Base-by-base conservation (phyloP, 1,284 basidiomycete species). In the Fomitiporia mediterranea region DNA sequence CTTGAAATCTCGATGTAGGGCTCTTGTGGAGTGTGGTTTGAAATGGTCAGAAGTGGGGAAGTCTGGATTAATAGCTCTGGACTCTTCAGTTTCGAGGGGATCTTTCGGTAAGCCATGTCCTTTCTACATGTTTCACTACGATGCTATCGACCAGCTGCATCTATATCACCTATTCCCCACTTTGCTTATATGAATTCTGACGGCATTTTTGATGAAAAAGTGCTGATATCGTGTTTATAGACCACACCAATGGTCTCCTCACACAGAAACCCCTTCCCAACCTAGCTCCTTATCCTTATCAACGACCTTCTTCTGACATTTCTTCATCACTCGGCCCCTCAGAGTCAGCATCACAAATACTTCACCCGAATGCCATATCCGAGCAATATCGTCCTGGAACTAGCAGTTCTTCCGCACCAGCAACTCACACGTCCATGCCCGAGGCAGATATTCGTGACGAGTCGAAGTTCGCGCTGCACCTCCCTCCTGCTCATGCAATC, bases 41-140 rank as follows among this genome's bases (percentile, higher is more conserved):
- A 69, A 72, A 2, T 89, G 86, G 86, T 69, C 74, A 1, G 82
- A 87, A 65, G 76, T 79, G 71, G 87, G 83, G 0, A 81, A 77
- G 63, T 78, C 81, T 60, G 83, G 77, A 4, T 64, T 80, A 19
- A 65, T 69, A 5, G 70, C 73, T 0, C 58, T 82, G 15, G 74
- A 78, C 34, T 40, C 38, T 23, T 27, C 47, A 28, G 52, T 30
- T 19, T 23, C 40, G 1, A 46, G 9, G n/a, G 27, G 44, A 25
- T 32, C 44, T 15, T 30, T 30, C 13, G 44, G 44, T 46, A 28
- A 46, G 44, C 30, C 25, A 3, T 15, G 17, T 46, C 7, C n/a
- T 19, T 17, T 46, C 25, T 27, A 2, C 11, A 4, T 17, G 19
- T 30, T 30, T 30, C 15, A 28, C 17, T 46, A 17, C n/a, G 13